phyloP scores from a whole-genome alignment of 305 asterid species.

The Fraxinus dipetala region DNA sequence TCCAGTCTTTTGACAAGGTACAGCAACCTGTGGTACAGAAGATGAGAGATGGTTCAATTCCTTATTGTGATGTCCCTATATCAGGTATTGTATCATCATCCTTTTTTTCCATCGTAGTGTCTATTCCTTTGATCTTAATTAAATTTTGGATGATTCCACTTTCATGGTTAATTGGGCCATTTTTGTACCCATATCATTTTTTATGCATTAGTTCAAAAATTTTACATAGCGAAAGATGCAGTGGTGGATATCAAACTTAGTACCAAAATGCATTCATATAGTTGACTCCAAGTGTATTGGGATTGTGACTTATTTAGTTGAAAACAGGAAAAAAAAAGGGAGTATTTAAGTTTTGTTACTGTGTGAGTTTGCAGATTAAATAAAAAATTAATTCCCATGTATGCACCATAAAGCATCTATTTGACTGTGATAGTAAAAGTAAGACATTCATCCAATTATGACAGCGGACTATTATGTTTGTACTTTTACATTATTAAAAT shows the following conservation, averaged over 20 bases:
- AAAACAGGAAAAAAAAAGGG: background rate
- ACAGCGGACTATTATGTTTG: background rate
- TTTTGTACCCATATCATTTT: background rate
- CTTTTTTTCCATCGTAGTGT: background rate
- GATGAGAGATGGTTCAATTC: constrained; percentile 31
- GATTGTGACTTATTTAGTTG: background rate
- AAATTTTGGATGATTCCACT: background rate
- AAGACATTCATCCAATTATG: background rate
- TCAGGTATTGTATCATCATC: constrained; percentile 33
- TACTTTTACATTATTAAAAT: background rate
- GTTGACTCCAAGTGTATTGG: background rate
- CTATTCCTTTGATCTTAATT: background rate
- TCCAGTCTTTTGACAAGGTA: constrained; percentile 32
- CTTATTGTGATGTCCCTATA: constrained; percentile 31
- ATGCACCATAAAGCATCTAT: background rate
- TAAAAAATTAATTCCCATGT: background rate
- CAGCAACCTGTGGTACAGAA: constrained; percentile 32
- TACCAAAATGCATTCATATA: background rate
- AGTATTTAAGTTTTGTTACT: constrained; percentile 3
- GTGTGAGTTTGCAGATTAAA: background rate
- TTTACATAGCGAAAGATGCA: background rate
- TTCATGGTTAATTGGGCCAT: background rate
- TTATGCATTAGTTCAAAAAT: background rate
- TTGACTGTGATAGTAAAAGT: background rate
- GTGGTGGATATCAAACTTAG: background rate